A percentile compares a stretch with the other conserved stretches of the same genome.
Evolutionary conservation across 768 basidiomycete genomes (phyloP).

Genomic region (Kwoniella shandongensis): DNA sequence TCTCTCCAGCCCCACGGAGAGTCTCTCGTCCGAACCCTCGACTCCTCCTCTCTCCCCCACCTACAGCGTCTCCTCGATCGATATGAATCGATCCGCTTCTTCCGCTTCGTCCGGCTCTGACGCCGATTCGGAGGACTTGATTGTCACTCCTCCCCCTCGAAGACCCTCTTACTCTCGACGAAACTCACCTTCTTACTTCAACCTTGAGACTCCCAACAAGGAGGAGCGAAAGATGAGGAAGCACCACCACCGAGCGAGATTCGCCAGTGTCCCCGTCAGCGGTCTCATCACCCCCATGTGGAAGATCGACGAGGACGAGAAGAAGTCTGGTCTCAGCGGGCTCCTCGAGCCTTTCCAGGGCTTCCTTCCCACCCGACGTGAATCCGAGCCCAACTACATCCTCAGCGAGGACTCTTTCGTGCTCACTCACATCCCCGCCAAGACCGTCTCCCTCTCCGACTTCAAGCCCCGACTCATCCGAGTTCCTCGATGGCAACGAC

Average conservation of each 20-base stretch:
- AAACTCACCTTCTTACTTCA: slow-evolving; percentile 20
- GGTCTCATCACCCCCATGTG: slow-evolving; percentile 28
- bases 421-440: slow-evolving; percentile 27
- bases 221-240: slow-evolving; percentile 16
- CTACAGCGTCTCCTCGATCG: slow-evolving; percentile 11
- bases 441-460: slow-evolving; percentile 19
- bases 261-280: slow-evolving; percentile 69
- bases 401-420: slow-evolving; percentile 25
- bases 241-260: slow-evolving; percentile 31
- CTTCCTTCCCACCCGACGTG: slow-evolving; percentile 12
- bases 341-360: slow-evolving; percentile 23
- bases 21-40: slow-evolving; percentile 11
- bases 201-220: slow-evolving; percentile 9
- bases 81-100: slow-evolving; percentile 12
- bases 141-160: slow-evolving; percentile 17
- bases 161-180: slow-evolving; percentile 10
- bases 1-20: slow-evolving; percentile 7
- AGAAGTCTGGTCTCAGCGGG: slow-evolving; percentile 2
- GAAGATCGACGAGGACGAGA: slow-evolving; percentile 23
- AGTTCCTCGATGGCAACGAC: slow-evolving; percentile 27
- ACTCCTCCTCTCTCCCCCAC: slow-evolving; percentile 21
- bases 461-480: slow-evolving; percentile 20
- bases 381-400: slow-evolving; percentile 25
- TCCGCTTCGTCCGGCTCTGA: slow-evolving; percentile 52
- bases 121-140: slow-evolving; percentile 10